Base-by-base conservation (phyloP, 192 early-diverging fungal species). In the Haplosporangium gracile region DNA sequence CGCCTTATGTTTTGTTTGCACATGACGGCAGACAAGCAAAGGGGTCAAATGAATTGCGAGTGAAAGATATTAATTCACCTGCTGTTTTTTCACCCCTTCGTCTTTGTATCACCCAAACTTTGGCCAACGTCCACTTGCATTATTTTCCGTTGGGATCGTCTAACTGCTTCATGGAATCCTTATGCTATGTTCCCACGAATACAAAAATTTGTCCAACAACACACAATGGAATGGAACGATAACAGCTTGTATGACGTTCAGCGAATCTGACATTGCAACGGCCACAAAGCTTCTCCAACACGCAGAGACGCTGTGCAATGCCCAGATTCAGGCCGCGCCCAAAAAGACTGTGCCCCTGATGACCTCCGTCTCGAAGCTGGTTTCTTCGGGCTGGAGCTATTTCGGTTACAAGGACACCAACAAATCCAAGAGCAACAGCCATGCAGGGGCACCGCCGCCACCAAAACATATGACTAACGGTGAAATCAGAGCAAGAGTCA, bases 321-420 rank as follows among this genome's bases (percentile, higher is more conserved):
- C 91, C 26, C 90, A 92, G 81, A 88, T 92, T 53, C 82, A 91
- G 40, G 89, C 87, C 22, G 90, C 87, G 5, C 83, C 80, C 43
- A 87, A 90, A 42, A 90, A 91, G 49, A 85, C 77, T 26, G 74
- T 65, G n/a, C 53, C 78, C 26, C 87, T 75, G 53, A 71, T 70
- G 83, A 82, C 63, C 79, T 88, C 70, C 45, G 87, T 69, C 73
- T 87, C 69, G 63, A 92, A 82, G 88, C 89, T 85, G 36, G 89
- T 82, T 53, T 88, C 63, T 43, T 88, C 87, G 7, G 81, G 81
- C 4, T 88, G 78, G 79, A 76, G 82, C 34, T 81, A 89, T 68
- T 80, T 88, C 83, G 70, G 88, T 45, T 81, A 84, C 85, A 76
- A 82, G 70, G 39, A 91, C 74, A 70, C 77, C 22, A 34, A 29